Evolutionary conservation across 768 basidiomycete genomes (phyloP).

Genomic region (Pleurotus giganteus): DNA sequence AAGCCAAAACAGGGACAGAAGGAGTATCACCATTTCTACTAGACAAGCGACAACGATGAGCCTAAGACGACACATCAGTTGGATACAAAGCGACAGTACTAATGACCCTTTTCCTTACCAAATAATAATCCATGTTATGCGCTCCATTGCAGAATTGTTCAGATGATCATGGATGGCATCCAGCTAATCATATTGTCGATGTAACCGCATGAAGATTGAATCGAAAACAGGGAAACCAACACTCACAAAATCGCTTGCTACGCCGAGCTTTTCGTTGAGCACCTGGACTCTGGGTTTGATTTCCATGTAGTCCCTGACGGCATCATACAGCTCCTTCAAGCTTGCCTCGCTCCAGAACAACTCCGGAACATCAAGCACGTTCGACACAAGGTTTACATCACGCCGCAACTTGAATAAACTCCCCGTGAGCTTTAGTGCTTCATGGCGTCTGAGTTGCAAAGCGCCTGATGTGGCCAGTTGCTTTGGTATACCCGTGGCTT

Average conservation of each 20-base stretch:
- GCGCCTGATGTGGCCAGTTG: slow-evolving; percentile 79
- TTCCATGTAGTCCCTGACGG: slow-evolving; percentile 94
- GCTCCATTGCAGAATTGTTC: slow-evolving; percentile 85
- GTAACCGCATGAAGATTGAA: background rate
- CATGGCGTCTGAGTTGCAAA: slow-evolving; percentile 70
- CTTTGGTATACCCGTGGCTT: slow-evolving; percentile 77
- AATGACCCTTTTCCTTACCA: slow-evolving; percentile 39
- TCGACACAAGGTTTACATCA: slow-evolving; percentile 86
- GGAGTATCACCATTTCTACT: slow-evolving; percentile 66
- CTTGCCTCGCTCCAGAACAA: slow-evolving; percentile 95
- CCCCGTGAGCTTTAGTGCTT: slow-evolving; percentile 86
- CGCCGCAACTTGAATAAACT: slow-evolving; percentile 82
- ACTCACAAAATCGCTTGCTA: slow-evolving; percentile 86
- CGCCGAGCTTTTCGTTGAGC: slow-evolving; percentile 84
- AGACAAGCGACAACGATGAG: slow-evolving; percentile 86
- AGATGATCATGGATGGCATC: slow-evolving; percentile 93
- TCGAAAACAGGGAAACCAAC: background rate
- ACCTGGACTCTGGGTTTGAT: slow-evolving; percentile 79
- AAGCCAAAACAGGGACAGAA: slow-evolving; percentile 2
- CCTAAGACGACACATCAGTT: slow-evolving; percentile 43
- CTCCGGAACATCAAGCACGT: slow-evolving; percentile 91
- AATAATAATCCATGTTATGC: slow-evolving; percentile 68
- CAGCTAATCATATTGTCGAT: slow-evolving; percentile 45
- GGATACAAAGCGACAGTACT: slow-evolving; percentile 17
- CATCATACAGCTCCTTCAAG: slow-evolving; percentile 85